Base-by-base conservation (phyloP, 2,329 filamentous ascomycete species). In the Apiospora aurea region DNA sequence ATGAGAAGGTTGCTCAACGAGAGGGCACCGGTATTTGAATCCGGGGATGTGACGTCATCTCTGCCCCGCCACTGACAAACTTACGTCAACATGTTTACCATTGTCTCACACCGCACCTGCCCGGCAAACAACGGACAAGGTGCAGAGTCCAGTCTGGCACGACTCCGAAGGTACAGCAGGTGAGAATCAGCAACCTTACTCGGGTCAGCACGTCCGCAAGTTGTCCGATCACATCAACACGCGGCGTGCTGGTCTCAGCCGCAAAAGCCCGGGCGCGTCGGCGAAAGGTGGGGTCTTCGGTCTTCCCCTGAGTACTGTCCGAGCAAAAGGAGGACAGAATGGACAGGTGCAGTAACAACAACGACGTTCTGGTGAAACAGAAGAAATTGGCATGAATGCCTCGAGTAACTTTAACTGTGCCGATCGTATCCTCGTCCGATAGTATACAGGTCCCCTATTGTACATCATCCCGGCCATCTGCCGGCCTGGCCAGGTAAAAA, bases 11-110 rank as follows among this genome's bases (percentile, higher is more conserved):
- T 38, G 53, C 29, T 29, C 51, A 57, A 29, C 21, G 51, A 38
- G 38, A 61, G 7, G 7, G 16, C 53, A 41, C 2, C 34, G 7
- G 7, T 21, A 21, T 41, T 2, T 41, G 4, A 13, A 13, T 11
- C 29, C 34, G 18, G 18, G 3, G 34, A 64, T 41, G 57, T 64
- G 57, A 64, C 57, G 57, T 64, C 57, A 64, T n/a, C 4, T 3
- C 34, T 6, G 18, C 57, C 57, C 57, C 57, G 57, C 57, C 57
- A 11, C 34, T 64, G 57, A 64, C 57, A 18, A n/a, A 41, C n/a
- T n/a, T 41, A 41, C 29, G 34, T 64, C 29, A 64, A 41, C 18
- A 41, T 41, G 57, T 18, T 13, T 5, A 14, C 34, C 8, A n/a
- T 2, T n/a, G 34, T 18, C 4, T n/a, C 34, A 11, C 34, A 14